Conservation (phyloP, 805 yeast species). For the Candida taoyuanica region DNA sequence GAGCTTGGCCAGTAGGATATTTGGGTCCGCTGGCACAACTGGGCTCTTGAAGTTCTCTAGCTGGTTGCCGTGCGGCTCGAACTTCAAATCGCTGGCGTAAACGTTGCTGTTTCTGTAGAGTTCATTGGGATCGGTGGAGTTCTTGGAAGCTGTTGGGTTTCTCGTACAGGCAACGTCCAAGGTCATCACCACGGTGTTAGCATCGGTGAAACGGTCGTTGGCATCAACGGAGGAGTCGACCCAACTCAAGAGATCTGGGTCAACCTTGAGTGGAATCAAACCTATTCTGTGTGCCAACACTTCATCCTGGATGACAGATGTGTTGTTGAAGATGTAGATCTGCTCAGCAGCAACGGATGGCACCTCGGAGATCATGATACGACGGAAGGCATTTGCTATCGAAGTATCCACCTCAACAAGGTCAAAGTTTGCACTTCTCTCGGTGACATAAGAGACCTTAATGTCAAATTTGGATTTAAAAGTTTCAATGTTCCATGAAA, state of each 20-base stretch:
- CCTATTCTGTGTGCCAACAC: conserved; percentile 95
- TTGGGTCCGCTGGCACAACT: conserved; percentile 78
- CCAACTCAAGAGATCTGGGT: conserved; percentile 88
- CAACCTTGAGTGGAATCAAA: conserved; percentile 81
- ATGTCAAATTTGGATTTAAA: conserved; percentile 68
- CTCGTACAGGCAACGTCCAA: conserved; percentile 80
- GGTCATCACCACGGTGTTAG: conserved; percentile 81
- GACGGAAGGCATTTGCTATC: conserved; percentile 91
- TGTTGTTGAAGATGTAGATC: conserved; percentile 86
- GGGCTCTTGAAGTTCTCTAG: conserved; percentile 65
- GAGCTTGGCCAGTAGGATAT: conserved; percentile 83
- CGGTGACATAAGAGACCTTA: conserved; percentile 58
- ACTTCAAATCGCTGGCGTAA: conserved; percentile 84
- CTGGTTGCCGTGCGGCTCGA: conserved; percentile 91
- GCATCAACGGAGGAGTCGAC: conserved; percentile 61
- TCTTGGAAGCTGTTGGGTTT: conserved; percentile 77
- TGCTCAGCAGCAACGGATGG: conserved; percentile 95
- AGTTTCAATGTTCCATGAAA: conserved; percentile 79
- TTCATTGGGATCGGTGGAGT: conserved; percentile 75
- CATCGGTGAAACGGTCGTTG: conserved; percentile 72
- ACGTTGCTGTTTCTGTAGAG: conserved; percentile 80
- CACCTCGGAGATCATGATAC: conserved; percentile 95
- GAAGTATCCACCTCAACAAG: conserved; percentile 85
- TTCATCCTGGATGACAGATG: conserved; percentile 96
- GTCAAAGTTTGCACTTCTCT: conserved; percentile 81